phyloP scores from a whole-genome alignment of 306 rosid species.

The Gleditsia sinensis region DNA sequence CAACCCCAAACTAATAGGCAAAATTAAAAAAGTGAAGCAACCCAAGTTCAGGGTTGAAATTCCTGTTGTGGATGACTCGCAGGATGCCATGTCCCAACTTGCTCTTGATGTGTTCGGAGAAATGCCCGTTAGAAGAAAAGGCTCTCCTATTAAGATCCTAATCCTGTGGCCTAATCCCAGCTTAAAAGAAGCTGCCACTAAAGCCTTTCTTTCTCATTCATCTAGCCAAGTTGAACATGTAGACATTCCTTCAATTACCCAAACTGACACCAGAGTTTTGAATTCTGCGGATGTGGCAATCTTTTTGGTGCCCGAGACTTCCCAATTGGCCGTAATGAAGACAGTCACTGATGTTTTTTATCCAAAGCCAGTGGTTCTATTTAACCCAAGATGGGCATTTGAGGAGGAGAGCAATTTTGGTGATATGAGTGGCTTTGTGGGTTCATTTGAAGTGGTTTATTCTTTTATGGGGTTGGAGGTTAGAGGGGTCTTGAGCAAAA shows the following conservation, averaged over 20 bases:
- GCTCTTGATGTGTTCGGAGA: conserved; percentile 65
- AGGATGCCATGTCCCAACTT: conserved; percentile 66
- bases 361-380: conserved; percentile 82
- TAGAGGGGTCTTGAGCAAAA: conserved; percentile 68
- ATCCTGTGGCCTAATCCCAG: conserved; percentile 60
- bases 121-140: conserved; percentile 66
- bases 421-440: conserved; percentile 60
- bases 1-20: conserved; percentile 66
- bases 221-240: conserved; percentile 50
- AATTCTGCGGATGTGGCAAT: conserved; percentile 65
- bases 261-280: conserved; percentile 42
- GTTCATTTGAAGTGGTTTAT: conserved; percentile 85
- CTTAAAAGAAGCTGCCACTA: conserved; percentile 51
- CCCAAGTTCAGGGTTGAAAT: conserved; percentile 80
- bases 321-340: conserved; percentile 52
- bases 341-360: conserved; percentile 49
- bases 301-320: conserved; percentile 64
- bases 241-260: conserved; percentile 50
- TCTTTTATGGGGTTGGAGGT: conserved; percentile 91
- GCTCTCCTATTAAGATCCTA: conserved; percentile 51
- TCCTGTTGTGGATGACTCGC: conserved; percentile 73
- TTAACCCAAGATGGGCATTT: conserved; percentile 82
- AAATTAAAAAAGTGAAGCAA: conserved; percentile 66
- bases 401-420: conserved; percentile 75
- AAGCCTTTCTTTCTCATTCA: conserved; percentile 54